Base-by-base conservation (phyloP, 345 rosid species). In the Kernera saxatilis region DNA sequence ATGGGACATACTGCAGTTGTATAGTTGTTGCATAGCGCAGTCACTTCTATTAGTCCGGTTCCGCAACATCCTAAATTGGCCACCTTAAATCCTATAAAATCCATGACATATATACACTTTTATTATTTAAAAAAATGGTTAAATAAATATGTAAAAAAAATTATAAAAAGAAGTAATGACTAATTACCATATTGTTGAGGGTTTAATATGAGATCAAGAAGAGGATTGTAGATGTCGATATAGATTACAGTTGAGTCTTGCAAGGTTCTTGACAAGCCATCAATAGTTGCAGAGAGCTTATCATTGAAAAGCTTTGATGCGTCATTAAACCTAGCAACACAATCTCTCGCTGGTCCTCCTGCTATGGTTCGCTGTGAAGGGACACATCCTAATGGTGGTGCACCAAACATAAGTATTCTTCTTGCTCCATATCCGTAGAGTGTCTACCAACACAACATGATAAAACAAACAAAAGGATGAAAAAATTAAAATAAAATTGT, bases 31-130 rank as follows among this genome's bases (percentile, higher is more conserved):
- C 96, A 88, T 2, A 88, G 29, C 0, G 79, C 5, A 35, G 81
- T 75, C 3, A 83, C 88, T 60, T 92, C 93, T 51, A 90, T 48
- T 0, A 73, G 44, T 46, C 98, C 96, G 0, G 91, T 84, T n/a
- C 90, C 96, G 45, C 93, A 90, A 14, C 96, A 90, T 56, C 98
- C 98, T 76, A 49, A 71, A 0, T 55, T 44, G 0, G 57, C 37
- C 35, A 75, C 87, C 71, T 85, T 80, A 59, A 92, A 89, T 2
- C 98, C 93, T 87, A 71, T 1, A 32, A 61, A 29, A 50, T 23
- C 15, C 23, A 55, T 23, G 2, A 32, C 1, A 39, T 11, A 62
- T 3, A 50, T 29, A 17, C 3, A 45, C 1, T 11, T 19, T 18
- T 15, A 44, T 22, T 35, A n/a, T n/a, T n/a, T n/a, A n/a, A n/a